These are phyloP conservation scores for Annulohypoxylon bovei DNA, from an alignment of 495 filamentous ascomycete genomes.

Conservation along the genomic window DNA sequence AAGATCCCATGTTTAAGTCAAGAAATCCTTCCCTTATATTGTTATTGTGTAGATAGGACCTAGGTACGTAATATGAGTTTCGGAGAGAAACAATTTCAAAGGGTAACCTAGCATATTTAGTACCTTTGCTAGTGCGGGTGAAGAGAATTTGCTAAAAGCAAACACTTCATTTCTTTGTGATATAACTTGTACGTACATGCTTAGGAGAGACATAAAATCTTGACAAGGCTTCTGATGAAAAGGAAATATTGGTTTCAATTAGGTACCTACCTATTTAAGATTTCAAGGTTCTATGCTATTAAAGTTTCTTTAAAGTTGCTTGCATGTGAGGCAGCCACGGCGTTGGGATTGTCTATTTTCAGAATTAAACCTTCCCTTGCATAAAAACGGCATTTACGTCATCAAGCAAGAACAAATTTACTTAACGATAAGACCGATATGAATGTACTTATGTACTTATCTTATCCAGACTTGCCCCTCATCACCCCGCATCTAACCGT, in stretches of 20 bases:
- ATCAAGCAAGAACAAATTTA: conserved; percentile 1
- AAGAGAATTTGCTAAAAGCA: not conserved
- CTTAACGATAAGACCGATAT: conserved; percentile 10
- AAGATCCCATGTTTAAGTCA: not conserved
- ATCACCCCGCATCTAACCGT: conserved; percentile 12
- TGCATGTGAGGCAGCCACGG: not conserved
- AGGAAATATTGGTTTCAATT: no score
- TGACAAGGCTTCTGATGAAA: no score
- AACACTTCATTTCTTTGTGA: not conserved
- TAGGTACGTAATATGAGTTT: no score
- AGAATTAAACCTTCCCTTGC: conserved; percentile 8
- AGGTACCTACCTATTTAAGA: no score
- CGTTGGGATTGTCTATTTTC: conserved; percentile 10
- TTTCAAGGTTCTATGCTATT: no score
- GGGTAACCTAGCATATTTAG: not conserved
- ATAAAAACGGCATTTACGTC: conserved; percentile 3
- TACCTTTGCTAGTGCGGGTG: not conserved
- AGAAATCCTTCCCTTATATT: not conserved
- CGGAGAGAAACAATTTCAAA: not conserved
- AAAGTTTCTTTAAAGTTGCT: not conserved
- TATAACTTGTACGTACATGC: not conserved
- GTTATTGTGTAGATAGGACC: not conserved
- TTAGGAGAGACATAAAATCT: no score
- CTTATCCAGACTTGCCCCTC: conserved; percentile 28
- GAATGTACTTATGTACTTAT: not conserved